These are phyloP conservation scores for Umbelopsis sp. DNA, from an alignment of 371 early-diverging fungal species.

Conservation along the genomic window DNA sequence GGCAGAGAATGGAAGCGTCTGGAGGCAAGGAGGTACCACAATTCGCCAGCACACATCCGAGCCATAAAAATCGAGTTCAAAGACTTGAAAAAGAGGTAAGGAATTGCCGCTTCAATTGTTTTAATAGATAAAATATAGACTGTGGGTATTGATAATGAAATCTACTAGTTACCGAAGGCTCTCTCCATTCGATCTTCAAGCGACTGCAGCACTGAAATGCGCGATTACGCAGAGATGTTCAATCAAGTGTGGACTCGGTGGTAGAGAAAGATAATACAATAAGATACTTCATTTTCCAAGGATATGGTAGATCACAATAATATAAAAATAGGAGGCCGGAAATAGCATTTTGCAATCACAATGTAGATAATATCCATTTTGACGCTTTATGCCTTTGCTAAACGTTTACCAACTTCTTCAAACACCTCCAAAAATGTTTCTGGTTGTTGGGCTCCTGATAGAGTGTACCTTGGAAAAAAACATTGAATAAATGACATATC, in stretches of 20 bases:
- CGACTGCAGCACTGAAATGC: conserved; percentile 45
- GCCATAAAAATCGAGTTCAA: conserved; percentile 69
- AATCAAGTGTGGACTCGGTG: conserved; percentile 36
- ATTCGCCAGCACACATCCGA: conserved; percentile 90
- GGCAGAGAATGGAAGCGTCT: conserved; percentile 59
- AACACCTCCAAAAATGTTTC: conserved; percentile 57
- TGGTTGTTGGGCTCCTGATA: conserved; percentile 77
- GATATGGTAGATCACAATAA: no score
- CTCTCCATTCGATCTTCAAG: conserved; percentile 35
- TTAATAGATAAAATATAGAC: not conserved
- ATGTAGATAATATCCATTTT: not conserved
- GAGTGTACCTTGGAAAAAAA: conserved; percentile 29
- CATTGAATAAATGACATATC: not conserved
- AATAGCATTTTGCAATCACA: not conserved
- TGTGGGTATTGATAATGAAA: not conserved
- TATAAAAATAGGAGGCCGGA: not conserved
- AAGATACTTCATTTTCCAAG: no score
- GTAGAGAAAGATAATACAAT: conserved; percentile 25
- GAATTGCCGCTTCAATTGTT: not conserved
- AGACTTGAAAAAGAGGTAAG: conserved; percentile 61
- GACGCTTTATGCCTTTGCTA: not conserved
- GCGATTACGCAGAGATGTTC: conserved; percentile 38
- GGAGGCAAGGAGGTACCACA: conserved; percentile 44
- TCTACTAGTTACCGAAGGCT: conserved; percentile 38
- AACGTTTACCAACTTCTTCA: conserved; percentile 22